Evolutionary conservation across 2,329 filamentous ascomycete species (phyloP), one percentile per base, ranked within the genome.

Genomic region (Dactylellina cionopaga): DNA sequence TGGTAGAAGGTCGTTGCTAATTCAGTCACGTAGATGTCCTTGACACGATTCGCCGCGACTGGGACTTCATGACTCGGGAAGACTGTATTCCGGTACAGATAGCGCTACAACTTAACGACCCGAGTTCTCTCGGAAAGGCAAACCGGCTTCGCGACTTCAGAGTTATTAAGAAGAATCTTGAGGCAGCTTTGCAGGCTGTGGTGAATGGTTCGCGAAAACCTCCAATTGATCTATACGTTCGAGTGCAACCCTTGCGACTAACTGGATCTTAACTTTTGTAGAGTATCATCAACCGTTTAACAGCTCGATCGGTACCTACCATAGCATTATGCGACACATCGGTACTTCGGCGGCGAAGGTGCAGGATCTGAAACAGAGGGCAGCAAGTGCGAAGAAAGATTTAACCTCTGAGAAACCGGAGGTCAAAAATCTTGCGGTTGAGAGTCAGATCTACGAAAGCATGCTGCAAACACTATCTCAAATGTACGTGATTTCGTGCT

Each of bases 221-320:
- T n/a, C n/a, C n/a, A n/a, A n/a, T n/a, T n/a, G n/a, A n/a, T n/a
- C n/a, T n/a, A n/a, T n/a, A n/a, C n/a, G n/a, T n/a, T n/a, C n/a
- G n/a, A n/a, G n/a, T n/a, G n/a, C n/a, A n/a, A n/a, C n/a, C 13
- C n/a, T 24, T 58, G 35, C 24, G 15, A 33, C 19, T 66, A 17
- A 37, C 37, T 52, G 63, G 72, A 41, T 33, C 22, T 41, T 39
- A 44, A 55, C 58, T 15, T 47, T 44, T 27, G 29, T 68, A 85
- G 94, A 99, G 82, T 94, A 99, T 79, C 94, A 99, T 79, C 95
- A 99, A 80, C 96, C 95, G 47, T 99, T 99, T 85, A 99, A 98
- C 82, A 96, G 92, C 80, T 97, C 94, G 54, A 98, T 99, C 75
- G 95, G 94, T 80, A 98, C 94, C 17, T 99, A 98, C 79, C 96